Evolutionary conservation across 371 early-diverging fungal species (phyloP), one percentile per base, ranked within the genome.

Genomic region (Homolaphlyctis polyrhiza): DNA sequence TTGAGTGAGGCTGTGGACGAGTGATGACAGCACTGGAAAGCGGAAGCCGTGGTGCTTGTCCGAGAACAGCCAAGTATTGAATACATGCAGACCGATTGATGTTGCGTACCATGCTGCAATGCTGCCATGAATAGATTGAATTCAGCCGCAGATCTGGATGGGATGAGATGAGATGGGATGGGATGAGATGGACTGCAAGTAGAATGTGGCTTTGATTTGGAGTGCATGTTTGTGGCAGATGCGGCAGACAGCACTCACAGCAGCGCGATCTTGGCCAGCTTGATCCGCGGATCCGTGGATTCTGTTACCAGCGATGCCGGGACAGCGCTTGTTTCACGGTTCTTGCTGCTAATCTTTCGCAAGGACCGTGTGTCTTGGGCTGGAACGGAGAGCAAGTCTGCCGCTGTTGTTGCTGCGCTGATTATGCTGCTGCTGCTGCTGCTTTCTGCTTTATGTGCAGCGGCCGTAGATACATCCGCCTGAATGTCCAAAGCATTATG

Each of bases 51-150:
- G 82, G 57, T 87, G 83, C 47, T 87, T 83, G 62, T 81, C 80
- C 35, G 91, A 88, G 58, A 93, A 91, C 70, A 93, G 82, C 91
- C 91, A 91, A 67, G 90, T 93, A 82, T 95, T 95, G 84, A 91
- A 94, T 14, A 92, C 75, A 4, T 86, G 86, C 28, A 94, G 78
- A 1, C 78, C 68, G 0, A 90, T 87, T 4, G 93, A 93, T 57
- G 89, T 87, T 27, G 80, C 33, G 65, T 71, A 81, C 81, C 81
- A 81, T 1, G 58, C 28, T 5, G 49, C 28, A n/a, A 68, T 67
- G 25, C 65, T 64, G 21, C 34, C n/a, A 35, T 28, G 23, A 50
- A 29, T 13, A 8, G 25, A 35, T 29, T 58, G 35, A 35, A 60
- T 28, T 25, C 21, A 48, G 23, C 18, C 45, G n/a, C n/a, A n/a